phyloP scores from a whole-genome alignment of 2,329 filamentous ascomycete genomes.

The Cercospora sesami region DNA sequence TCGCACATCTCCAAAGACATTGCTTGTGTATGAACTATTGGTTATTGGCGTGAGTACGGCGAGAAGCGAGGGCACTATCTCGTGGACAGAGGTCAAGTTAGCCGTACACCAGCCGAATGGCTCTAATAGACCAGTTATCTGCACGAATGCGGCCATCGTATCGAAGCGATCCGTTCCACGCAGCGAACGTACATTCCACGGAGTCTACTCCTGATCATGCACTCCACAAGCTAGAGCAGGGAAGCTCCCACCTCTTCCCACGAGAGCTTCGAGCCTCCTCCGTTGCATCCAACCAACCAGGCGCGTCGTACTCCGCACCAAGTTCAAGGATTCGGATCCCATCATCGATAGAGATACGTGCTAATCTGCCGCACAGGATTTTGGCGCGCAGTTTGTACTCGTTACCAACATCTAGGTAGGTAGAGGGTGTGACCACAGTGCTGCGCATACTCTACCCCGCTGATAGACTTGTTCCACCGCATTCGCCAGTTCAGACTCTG shows the following conservation, averaged over 20 bases:
- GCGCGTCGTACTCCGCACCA: not conserved
- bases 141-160: not conserved
- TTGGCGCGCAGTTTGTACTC: not conserved
- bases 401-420: not conserved
- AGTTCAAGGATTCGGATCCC: not conserved
- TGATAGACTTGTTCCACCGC: constrained; percentile 3
- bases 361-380: constrained; percentile 4
- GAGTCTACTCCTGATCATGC: constrained; percentile 2
- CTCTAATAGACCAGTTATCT: not conserved
- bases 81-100: not conserved
- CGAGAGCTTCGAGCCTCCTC: constrained; percentile 7
- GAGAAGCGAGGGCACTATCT: not conserved
- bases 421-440: not conserved
- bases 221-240: constrained; percentile 44
- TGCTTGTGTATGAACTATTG: constrained; percentile 38
- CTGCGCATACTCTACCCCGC: not conserved
- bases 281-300: not conserved
- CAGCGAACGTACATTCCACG: not conserved
- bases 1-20: constrained; percentile 35
- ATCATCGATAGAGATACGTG: constrained; percentile 1
- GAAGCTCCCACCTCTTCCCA: constrained; percentile 6
- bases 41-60: constrained; percentile 20
- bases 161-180: not conserved
- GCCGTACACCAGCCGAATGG: not conserved
- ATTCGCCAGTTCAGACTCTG: not conserved